Evolutionary conservation across 208 protist species (phyloP), one percentile per base, ranked within the genome.

Genomic region (Leptomonas pyrrhocoris): DNA sequence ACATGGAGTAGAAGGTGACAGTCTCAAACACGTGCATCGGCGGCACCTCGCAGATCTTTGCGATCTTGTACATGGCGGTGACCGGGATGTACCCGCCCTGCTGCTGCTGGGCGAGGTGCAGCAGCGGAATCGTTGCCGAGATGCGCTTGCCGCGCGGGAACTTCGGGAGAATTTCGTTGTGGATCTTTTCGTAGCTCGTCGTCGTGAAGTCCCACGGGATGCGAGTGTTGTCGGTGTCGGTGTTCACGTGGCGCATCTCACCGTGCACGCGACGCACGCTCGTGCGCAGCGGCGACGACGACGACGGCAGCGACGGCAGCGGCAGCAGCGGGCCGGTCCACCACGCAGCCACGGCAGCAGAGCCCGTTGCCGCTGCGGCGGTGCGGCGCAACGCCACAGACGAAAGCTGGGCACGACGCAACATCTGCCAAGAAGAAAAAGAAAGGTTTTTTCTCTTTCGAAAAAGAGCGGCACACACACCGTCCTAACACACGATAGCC

Each of bases 1-100:
- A 97, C 95, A 98, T 98, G n/a, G 90, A 90, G 81, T 97, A 98
- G 69, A 98, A 98, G 11, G 95, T 97, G 12, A 95, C 93, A 5
- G 84, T 91, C 62, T 98, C 90, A 73, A 96, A 98, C 31, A 98
- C 95, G 59, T 94, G 85, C 85, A 95, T 97, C 34, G 90, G 90
- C 18, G 88, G 86, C 12, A 97, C 90, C 43, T 96, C 95, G 66
- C 91, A 97, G 38, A 98, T 97, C 49, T 96, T 87, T 9, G 95
- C 93, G 56, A 98, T 97, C 75, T 98, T 98, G 69, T 97, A 94
- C 92, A 98, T 98, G 8, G 95, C 95, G 43, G 92, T 93, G 40
- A 98, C 90, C 0, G 95, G 92, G 61, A 98, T 95, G 80, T 94
- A 97, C 16, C 92, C 93, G 46, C 92, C 90, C 70, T 95, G 86